Evolutionary conservation across 176 grass and related monocot species (phyloP), one percentile per base, ranked within the genome.

Genomic region (Eleusine coracana): DNA sequence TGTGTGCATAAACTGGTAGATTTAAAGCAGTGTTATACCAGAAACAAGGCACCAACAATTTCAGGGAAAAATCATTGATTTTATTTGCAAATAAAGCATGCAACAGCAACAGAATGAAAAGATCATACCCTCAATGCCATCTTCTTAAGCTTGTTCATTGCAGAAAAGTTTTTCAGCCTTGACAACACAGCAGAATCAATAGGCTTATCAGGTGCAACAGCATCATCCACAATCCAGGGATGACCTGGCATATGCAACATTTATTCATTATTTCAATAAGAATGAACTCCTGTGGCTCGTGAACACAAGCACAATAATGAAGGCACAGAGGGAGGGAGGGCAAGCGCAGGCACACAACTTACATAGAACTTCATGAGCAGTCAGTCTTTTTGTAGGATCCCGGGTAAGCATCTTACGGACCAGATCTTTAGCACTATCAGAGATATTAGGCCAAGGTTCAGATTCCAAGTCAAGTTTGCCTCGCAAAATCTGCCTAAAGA

Each of bases 131-230:
- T 89, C 77, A 98, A 79, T 79, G 95, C 95, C 95, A 98, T 98
- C 86, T 98, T 98, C 76, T 98, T 98, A n/a, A 98, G 92, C 56
- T 98, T 98, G 68, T 98, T 98, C 90, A 95, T 98, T 65, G 95
- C 95, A 68, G 95, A 89, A 75, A 98, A 98, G 48, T 98, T 93
- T 63, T 98, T 98, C 71, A 98, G 87, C 68, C 95, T 91, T 79
- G 92, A 95, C 87, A 98, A 82, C 76, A 98, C 92, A 84, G 92
- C 92, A 85, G 95, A 92, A 86, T 94, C 96, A 82, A 99, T 88
- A 67, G 96, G 96, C 67, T 82, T 99, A 93, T 99, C 96, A 71
- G 93, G 93, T 82, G 93, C 96, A 67, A 99, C 91, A 73, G 88
- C 87, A 86, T 99, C 96, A 90, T 99, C 96, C 84, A 91, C 86